Conservation (phyloP, 306 rosid species). For the Dalbergia cultrata region DNA sequence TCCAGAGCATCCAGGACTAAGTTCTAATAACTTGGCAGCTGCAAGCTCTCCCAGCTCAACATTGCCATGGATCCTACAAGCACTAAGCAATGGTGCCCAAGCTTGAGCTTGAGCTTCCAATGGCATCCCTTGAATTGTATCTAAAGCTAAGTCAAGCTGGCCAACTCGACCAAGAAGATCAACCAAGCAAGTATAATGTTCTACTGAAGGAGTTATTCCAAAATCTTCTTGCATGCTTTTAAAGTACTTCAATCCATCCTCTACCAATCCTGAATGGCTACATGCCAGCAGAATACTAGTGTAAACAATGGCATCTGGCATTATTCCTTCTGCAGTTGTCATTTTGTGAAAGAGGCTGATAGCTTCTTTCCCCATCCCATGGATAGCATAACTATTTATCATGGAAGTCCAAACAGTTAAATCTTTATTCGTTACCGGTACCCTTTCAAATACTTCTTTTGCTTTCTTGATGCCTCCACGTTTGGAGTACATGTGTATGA, state of each 20-base stretch:
- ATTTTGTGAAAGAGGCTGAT: conserved; percentile 61
- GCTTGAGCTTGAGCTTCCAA: conserved; percentile 57
- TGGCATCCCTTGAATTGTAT: conserved; percentile 66
- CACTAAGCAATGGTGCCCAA: conserved; percentile 74
- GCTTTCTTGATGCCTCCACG: conserved; percentile 66
- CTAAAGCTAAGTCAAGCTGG: conserved; percentile 63
- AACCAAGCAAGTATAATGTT: conserved; percentile 70
- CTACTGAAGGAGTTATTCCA: conserved; percentile 61
- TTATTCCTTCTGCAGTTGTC: conserved; percentile 50
- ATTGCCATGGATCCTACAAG: conserved; percentile 68
- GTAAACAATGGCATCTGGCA: conserved; percentile 71
- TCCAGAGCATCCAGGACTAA: conserved; percentile 50
- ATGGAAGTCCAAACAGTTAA: conserved; percentile 71
- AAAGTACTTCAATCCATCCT: conserved; percentile 68
- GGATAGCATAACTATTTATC: conserved; percentile 71
- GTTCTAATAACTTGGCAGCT: conserved; percentile 50
- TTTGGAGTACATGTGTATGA: conserved; percentile 81
- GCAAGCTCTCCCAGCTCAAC: conserved; percentile 59
- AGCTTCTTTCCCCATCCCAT: conserved; percentile 73
- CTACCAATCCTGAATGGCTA: conserved; percentile 77
- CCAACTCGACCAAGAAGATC: conserved; percentile 78
- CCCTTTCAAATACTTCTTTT: conserved; percentile 57
- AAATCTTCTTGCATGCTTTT: conserved; percentile 68
- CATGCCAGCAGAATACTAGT: conserved; percentile 66
- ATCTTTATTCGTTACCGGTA: conserved; percentile 64